These are phyloP conservation scores for Helenozyma rhizophorensis DNA, from an alignment of 805 yeast species.

Conservation along the genomic window DNA sequence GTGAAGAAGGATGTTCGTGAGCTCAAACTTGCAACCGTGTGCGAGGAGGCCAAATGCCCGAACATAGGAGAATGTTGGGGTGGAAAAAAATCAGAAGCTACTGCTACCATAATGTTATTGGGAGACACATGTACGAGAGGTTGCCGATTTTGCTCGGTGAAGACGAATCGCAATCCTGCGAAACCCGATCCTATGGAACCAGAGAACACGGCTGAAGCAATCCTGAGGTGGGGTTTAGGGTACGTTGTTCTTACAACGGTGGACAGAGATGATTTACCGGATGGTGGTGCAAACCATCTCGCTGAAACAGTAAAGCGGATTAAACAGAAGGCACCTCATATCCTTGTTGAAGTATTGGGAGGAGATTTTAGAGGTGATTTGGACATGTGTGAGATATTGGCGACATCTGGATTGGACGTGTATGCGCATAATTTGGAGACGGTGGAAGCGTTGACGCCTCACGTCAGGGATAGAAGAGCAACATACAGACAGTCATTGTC, in stretches of 20 bases:
- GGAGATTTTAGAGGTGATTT: slow-evolving; percentile 96
- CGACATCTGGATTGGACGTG: slow-evolving; percentile 85
- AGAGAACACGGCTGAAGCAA: slow-evolving; percentile 95
- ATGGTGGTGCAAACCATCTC: slow-evolving; percentile 91
- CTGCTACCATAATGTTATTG: slow-evolving; percentile 95
- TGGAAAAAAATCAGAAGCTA: slow-evolving; percentile 88
- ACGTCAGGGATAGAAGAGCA: slow-evolving; percentile 94
- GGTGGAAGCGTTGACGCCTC: slow-evolving; percentile 91
- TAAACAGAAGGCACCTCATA: slow-evolving; percentile 84
- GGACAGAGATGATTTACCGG: slow-evolving; percentile 89
- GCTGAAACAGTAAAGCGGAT: slow-evolving; percentile 82
- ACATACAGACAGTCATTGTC: slow-evolving; percentile 83
- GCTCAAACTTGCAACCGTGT: slow-evolving; percentile 86
- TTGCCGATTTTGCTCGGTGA: slow-evolving; percentile 97
- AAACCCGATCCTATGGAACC: slow-evolving; percentile 96
- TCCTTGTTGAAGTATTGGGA: slow-evolving; percentile 85
- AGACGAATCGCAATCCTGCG: slow-evolving; percentile 82
- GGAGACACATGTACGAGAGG: slow-evolving; percentile 99
- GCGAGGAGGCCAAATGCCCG: slow-evolving; percentile 99
- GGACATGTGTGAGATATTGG: slow-evolving; percentile 73
- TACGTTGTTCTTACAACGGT: slow-evolving; percentile 96
- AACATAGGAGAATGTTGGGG: slow-evolving; percentile 99
- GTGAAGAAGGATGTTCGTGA: slow-evolving; percentile 86
- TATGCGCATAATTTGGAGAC: slow-evolving; percentile 97
- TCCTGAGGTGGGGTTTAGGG: slow-evolving; percentile 96